phyloP scores from a whole-genome alignment of 2,329 filamentous ascomycete species.

The Pestalotiopsis sp. region DNA sequence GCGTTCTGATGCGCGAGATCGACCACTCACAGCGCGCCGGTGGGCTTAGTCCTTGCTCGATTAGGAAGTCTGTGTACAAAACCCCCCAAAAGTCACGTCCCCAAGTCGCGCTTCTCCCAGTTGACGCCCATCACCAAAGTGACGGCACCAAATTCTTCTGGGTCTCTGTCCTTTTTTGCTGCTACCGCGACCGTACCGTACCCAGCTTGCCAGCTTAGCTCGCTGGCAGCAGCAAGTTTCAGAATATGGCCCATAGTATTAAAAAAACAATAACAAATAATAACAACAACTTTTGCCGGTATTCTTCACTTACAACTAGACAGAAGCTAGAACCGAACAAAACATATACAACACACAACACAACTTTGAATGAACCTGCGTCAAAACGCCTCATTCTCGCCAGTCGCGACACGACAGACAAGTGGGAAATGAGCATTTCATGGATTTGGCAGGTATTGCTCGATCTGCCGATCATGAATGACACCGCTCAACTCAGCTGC shows the following conservation, averaged over 20 bases:
- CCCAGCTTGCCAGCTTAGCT: too few species aligned
- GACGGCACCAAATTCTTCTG: constrained; percentile 10
- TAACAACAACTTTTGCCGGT: not conserved
- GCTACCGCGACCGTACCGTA: too few species aligned
- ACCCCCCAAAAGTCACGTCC: not conserved
- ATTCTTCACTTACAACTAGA: not conserved
- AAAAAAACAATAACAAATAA: not conserved
- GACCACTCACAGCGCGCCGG: constrained; percentile 13
- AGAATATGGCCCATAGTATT: too few species aligned
- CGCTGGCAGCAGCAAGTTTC: too few species aligned
- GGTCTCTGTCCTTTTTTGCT: not conserved
- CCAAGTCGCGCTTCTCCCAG: not conserved
- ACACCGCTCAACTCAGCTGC: not conserved
- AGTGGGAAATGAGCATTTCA: not conserved
- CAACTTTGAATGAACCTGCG: not conserved
- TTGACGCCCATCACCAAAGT: constrained; percentile 12
- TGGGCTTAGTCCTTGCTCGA: constrained; percentile 6
- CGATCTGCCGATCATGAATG: not conserved
- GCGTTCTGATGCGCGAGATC: constrained; percentile 4
- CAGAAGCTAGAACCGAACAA: not conserved
- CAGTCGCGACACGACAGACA: not conserved
- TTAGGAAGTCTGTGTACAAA: constrained; percentile 13
- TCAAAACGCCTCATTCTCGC: constrained; percentile 3
- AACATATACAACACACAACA: not conserved
- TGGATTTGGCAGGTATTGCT: not conserved